Evolutionary conservation across 345 rosid species (phyloP).

Genomic region (Hypericum perforatum): DNA sequence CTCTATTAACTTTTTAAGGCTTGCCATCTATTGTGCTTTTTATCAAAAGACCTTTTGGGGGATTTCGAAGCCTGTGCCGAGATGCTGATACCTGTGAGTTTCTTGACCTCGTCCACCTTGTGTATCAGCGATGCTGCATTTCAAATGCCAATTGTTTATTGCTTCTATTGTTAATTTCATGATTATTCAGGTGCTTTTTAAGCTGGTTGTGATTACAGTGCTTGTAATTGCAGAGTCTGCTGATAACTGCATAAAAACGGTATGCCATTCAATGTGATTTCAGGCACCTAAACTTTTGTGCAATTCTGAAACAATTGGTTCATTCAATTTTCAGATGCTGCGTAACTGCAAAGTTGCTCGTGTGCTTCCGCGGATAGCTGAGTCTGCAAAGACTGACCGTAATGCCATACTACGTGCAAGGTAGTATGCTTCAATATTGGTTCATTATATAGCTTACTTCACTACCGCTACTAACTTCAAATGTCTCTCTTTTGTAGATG

Average conservation of each 20-base stretch:
- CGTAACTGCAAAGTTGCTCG: constrained; percentile 93
- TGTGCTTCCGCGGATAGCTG: constrained; percentile 86
- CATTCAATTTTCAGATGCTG: constrained; percentile 51
- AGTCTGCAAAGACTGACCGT: constrained; percentile 87
- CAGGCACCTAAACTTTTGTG: too few relatives aligned
- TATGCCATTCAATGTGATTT: constrained; percentile 10
- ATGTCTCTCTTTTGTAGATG: constrained; percentile 42
- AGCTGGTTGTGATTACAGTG: constrained; percentile 98
- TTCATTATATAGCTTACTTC: constrained; percentile 7
- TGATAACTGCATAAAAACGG: constrained; percentile 97
- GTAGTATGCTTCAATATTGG: constrained; percentile 15
- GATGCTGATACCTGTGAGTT: constrained; percentile 82
- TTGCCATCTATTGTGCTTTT: constrained; percentile 83
- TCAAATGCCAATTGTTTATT: too few relatives aligned
- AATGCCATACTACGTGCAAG: constrained; percentile 86
- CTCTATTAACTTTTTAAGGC: constrained; percentile 36
- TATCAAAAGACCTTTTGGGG: constrained; percentile 93
- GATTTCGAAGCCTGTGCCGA: constrained; percentile 97
- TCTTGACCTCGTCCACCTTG: constrained; percentile 1
- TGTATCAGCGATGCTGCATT: background rate
- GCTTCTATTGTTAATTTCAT: constrained; percentile 19
- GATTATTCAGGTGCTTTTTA: constrained; percentile 90
- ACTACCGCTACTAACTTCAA: constrained; percentile 7
- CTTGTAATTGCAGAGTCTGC: constrained; percentile 99
- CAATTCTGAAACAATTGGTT: too few relatives aligned